phyloP scores from a whole-genome alignment of 1,284 basidiomycete genomes.

The Butyriboletus appendiculatus region DNA sequence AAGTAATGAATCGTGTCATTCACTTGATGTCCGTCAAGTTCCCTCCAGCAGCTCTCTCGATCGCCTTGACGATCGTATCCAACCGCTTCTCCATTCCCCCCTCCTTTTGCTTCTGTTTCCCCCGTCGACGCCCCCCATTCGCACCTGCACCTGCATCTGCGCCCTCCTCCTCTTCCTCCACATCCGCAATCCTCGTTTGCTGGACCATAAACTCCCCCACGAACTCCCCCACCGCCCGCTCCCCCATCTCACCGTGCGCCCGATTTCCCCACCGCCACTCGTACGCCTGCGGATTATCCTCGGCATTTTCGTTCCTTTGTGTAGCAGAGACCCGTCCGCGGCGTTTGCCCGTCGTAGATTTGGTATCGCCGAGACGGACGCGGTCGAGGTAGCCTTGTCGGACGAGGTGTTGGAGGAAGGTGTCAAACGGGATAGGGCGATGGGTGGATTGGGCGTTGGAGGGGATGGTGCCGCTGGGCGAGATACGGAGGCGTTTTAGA shows the following conservation, averaged over 20 bases:
- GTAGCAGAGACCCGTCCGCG: constrained; percentile 48
- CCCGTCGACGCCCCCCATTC: neutral
- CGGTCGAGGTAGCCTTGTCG: constrained; percentile 72
- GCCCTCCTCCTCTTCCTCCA: constrained; percentile 43
- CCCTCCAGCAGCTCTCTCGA: constrained; percentile 65
- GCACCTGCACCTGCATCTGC: constrained; percentile 28
- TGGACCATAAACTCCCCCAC: constrained; percentile 76
- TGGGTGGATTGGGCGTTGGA: constrained; percentile 50
- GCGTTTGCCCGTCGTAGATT: constrained; percentile 45
- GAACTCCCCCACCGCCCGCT: constrained; percentile 61
- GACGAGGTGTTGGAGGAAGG: constrained; percentile 55
- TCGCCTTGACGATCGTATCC: constrained; percentile 52
- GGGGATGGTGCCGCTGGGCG: constrained; percentile 42
- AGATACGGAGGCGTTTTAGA: constrained; percentile 63
- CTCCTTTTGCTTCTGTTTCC: neutral
- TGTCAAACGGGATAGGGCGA: constrained; percentile 51
- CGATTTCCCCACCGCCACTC: constrained; percentile 82
- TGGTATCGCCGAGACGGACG: constrained; percentile 47
- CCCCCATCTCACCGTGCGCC: constrained; percentile 73
- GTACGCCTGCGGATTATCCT: constrained; percentile 49
- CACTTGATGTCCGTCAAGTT: constrained; percentile 47
- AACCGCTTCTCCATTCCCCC: constrained; percentile 38
- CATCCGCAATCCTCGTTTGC: constrained; percentile 37
- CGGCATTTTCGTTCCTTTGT: constrained; percentile 47
- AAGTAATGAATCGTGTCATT: neutral